Evolutionary conservation across 2,329 filamentous ascomycete species (phyloP).

Genomic region (Hortaea werneckii): DNA sequence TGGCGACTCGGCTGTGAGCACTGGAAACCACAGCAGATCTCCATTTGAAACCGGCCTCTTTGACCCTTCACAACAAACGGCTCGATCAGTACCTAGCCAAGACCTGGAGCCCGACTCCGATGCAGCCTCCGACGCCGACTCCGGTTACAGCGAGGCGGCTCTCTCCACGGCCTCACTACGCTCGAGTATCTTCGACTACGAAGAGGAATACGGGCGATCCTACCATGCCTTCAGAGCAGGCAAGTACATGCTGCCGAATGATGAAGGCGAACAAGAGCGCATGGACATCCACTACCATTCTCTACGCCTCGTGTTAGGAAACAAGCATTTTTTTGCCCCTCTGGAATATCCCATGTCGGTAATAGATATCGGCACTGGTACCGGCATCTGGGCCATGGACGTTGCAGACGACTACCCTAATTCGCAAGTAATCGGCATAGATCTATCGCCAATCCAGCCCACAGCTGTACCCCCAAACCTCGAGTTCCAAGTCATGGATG

Average conservation of each 20-base stretch:
- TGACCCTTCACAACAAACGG: not conserved
- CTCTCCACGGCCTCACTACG: slow-evolving; percentile 10
- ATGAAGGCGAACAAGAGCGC: slow-evolving; percentile 15
- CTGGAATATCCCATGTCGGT: slow-evolving; percentile 6
- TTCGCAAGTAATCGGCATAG: slow-evolving; percentile 15
- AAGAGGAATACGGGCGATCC: slow-evolving; percentile 13
- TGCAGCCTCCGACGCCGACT: slow-evolving; percentile 4
- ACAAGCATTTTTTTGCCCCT: slow-evolving; percentile 8
- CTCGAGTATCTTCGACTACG: slow-evolving; percentile 16
- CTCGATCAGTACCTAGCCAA: not conserved
- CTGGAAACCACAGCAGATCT: no score
- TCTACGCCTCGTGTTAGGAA: slow-evolving; percentile 7
- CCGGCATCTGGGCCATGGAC: slow-evolving; percentile 24
- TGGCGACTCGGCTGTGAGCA: not conserved
- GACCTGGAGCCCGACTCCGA: not conserved
- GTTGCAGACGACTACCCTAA: slow-evolving; percentile 19
- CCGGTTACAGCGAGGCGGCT: slow-evolving; percentile 9
- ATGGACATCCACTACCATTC: slow-evolving; percentile 16
- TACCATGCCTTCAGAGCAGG: slow-evolving; percentile 14
- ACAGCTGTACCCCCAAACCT: slow-evolving; percentile 17
- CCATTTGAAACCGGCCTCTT: no score
- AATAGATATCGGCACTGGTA: slow-evolving; percentile 11
- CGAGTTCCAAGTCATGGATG: slow-evolving; percentile 16
- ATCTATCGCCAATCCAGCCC: slow-evolving; percentile 21
- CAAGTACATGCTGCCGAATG: slow-evolving; percentile 20